These are phyloP conservation scores for Penicillium paradoxum DNA, from an alignment of 495 filamentous ascomycete species.

Conservation along the genomic window DNA sequence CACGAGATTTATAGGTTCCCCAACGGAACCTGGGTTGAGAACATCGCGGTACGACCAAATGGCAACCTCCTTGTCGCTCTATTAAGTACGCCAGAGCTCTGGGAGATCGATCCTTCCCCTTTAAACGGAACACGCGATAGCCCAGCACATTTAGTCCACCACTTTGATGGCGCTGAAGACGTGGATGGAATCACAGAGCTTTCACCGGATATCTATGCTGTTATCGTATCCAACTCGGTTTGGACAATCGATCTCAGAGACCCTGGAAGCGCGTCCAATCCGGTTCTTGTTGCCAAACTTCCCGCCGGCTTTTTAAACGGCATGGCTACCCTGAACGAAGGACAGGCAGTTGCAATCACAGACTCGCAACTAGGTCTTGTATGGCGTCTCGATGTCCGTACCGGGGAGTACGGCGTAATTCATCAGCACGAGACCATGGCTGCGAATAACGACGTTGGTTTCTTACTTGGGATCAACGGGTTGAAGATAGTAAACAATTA, in stretches of 20 bases:
- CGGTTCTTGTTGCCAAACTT: background rate
- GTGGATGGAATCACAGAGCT: conserved; percentile 30
- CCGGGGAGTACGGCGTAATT: conserved; percentile 28
- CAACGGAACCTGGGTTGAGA: conserved; percentile 36
- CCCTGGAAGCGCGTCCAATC: too few species aligned
- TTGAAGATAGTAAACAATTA: conserved; percentile 23
- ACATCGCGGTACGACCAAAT: conserved; percentile 43
- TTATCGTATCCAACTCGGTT: conserved; percentile 30
- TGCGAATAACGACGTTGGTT: conserved; percentile 17
- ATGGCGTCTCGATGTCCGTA: conserved; percentile 30
- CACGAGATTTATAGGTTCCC: conserved; percentile 23
- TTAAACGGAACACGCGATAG: conserved; percentile 18
- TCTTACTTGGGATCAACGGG: conserved; percentile 31
- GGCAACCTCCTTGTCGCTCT: conserved; percentile 41
- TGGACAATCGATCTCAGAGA: conserved; percentile 26
- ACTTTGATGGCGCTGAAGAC: conserved; percentile 10
- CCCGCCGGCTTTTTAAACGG: background rate
- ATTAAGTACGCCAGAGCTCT: conserved; percentile 25
- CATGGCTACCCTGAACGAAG: background rate
- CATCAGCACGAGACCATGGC: conserved; percentile 36
- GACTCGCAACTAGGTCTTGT: conserved; percentile 37
- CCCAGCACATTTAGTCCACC: conserved; percentile 1
- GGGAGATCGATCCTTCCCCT: conserved; percentile 23
- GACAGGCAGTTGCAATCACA: conserved; percentile 18
- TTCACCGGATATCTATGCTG: conserved; percentile 23